Percentiles rank a stretch among this genome's conserved stretches.
These are phyloP conservation scores for Effrenium voratum DNA, from an alignment of 73 alveolate genomes.

Conservation along the genomic window DNA sequence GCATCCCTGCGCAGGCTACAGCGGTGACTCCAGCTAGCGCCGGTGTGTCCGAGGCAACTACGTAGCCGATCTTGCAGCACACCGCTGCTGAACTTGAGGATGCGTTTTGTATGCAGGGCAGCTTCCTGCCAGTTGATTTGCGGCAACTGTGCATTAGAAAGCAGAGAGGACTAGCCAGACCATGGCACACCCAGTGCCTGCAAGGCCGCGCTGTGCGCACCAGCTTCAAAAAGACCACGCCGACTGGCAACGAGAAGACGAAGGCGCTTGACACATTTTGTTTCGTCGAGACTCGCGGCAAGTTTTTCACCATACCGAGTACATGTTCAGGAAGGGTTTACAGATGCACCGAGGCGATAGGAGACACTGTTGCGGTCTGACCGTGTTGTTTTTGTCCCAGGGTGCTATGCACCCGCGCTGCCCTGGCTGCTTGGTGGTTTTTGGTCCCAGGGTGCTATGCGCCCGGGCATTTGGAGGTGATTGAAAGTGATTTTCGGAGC, in stretches of 20 bases:
- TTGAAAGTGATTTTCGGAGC: no score
- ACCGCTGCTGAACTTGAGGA: background rate
- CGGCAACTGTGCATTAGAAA: background rate
- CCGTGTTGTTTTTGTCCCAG: no score
- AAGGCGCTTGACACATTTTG: background rate
- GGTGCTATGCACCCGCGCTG: no score
- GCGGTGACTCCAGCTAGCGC: background rate
- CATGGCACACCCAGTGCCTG: background rate
- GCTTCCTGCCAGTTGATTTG: background rate
- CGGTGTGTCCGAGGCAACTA: background rate
- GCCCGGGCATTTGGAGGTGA: no score
- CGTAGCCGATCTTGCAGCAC: background rate
- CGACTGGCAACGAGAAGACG: background rate
- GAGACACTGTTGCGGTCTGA: no score
- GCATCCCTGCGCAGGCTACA: no score
- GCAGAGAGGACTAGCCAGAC: background rate
- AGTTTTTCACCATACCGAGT: background rate
- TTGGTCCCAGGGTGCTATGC: no score
- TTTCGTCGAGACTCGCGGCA: background rate
- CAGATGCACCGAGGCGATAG: no score
- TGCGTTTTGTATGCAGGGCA: background rate
- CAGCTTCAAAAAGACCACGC: background rate
- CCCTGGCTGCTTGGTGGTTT: no score
- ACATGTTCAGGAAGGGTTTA: background rate
- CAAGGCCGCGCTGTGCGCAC: background rate